These are phyloP conservation scores for Termitomyces sp. DNA, from an alignment of 768 basidiomycete species.

Conservation along the genomic window DNA sequence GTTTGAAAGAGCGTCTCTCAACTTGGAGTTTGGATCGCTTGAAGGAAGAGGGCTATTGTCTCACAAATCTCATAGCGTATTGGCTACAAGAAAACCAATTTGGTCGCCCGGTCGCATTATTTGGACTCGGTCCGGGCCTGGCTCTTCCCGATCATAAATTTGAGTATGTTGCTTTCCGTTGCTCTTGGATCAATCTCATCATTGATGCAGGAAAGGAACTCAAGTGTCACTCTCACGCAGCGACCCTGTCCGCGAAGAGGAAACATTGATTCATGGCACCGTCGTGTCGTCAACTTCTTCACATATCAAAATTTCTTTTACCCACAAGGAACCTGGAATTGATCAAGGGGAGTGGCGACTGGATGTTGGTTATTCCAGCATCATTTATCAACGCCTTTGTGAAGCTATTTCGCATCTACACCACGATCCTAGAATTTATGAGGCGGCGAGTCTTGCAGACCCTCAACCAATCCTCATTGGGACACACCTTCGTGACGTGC, in stretches of 20 bases:
- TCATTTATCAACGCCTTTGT: conserved; percentile 66
- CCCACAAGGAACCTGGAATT: conserved; percentile 35
- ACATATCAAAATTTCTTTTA: conserved; percentile 55
- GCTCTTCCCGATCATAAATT: conserved; percentile 63
- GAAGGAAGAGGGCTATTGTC: conserved; percentile 64
- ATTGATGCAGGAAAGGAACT: conserved; percentile 56
- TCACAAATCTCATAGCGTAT: conserved; percentile 61
- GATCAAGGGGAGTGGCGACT: conserved; percentile 54
- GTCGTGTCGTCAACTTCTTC: conserved; percentile 46
- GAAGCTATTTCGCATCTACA: conserved; percentile 55
- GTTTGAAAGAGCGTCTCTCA: conserved; percentile 57
- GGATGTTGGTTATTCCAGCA: conserved; percentile 65
- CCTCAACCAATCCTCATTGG: conserved; percentile 59
- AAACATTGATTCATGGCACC: conserved; percentile 48
- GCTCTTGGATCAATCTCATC: background rate
- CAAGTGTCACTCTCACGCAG: conserved; percentile 59
- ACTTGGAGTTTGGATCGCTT: conserved; percentile 62
- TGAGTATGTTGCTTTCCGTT: conserved; percentile 42
- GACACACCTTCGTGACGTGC: conserved; percentile 64
- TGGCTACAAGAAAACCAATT: conserved; percentile 64
- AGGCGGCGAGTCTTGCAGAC: conserved; percentile 25
- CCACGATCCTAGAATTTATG: conserved; percentile 43
- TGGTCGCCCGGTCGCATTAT: conserved; percentile 63
- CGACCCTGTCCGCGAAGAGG: conserved; percentile 48
- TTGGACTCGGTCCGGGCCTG: conserved; percentile 58